Percentiles rank a stretch among this genome's conserved stretches.
Evolutionary conservation across 768 basidiomycete species (phyloP).

Genomic region (Panaeolus cyanescens): DNA sequence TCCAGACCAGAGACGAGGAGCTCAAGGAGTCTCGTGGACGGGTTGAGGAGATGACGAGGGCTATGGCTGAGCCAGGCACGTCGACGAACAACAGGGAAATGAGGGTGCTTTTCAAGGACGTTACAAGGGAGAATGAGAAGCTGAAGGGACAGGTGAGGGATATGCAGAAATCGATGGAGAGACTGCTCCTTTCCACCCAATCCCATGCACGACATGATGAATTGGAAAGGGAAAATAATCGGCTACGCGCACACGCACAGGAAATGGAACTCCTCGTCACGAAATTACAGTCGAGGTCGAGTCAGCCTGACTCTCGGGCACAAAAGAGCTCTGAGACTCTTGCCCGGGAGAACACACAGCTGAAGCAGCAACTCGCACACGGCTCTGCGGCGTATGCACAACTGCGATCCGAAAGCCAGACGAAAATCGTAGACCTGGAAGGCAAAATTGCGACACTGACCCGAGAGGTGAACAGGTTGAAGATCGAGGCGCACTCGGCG

Average conservation of each 20-base stretch:
- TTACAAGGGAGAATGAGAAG: conserved; percentile 41
- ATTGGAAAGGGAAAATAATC: conserved; percentile 32
- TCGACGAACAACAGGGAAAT: conserved; percentile 32
- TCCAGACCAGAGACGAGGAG: conserved; percentile 27
- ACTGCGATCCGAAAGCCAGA: conserved; percentile 17
- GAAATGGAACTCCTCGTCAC: conserved; percentile 33
- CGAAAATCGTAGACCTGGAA: conserved; percentile 25
- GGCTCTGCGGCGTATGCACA: conserved; percentile 22
- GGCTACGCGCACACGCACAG: conserved; percentile 28
- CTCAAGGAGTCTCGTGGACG: conserved; percentile 29
- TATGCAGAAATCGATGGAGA: conserved; percentile 37
- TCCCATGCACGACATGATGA: conserved; percentile 33
- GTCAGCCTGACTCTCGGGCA: conserved; percentile 13
- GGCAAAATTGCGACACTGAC: conserved; percentile 25
- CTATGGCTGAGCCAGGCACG: conserved; percentile 26
- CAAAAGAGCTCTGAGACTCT: conserved; percentile 26
- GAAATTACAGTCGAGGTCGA: conserved; percentile 26
- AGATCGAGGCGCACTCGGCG: conserved; percentile 17
- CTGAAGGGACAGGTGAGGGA: conserved; percentile 36
- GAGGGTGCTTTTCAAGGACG: conserved; percentile 36
- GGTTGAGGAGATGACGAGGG: conserved; percentile 31
- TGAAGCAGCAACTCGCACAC: conserved; percentile 33
- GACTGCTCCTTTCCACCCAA: conserved; percentile 31
- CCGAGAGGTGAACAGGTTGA: conserved; percentile 28
- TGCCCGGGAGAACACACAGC: conserved; percentile 34